Evolutionary conservation across 495 filamentous ascomycete genomes (phyloP).

Genomic region (Neurospora sp.): DNA sequence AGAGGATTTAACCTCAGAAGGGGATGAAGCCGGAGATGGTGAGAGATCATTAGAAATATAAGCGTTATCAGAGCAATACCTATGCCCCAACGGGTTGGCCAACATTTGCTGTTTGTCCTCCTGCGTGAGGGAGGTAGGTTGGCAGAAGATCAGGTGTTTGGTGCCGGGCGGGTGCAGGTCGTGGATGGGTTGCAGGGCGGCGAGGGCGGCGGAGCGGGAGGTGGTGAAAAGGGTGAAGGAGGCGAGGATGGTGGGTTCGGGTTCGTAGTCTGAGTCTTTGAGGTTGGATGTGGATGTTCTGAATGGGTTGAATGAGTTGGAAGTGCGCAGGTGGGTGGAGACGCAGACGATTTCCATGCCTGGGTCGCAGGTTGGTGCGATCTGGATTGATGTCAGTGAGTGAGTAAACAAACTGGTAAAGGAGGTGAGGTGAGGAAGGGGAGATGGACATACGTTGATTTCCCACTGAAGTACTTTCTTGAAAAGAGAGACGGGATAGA

Average conservation of each 20-base stretch:
- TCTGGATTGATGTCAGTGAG: conserved; percentile 3
- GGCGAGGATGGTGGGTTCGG: conserved; percentile 26
- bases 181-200: conserved; percentile 25
- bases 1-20: background rate
- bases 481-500: conserved; percentile 33
- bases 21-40: background rate
- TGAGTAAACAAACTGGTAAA: background rate
- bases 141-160: conserved; percentile 21
- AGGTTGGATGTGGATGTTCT: background rate
- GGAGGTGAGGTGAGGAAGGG: background rate
- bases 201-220: conserved; percentile 18
- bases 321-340: conserved; percentile 16
- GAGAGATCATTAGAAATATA: conserved; percentile 30
- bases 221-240: conserved; percentile 34
- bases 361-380: conserved; percentile 26
- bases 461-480: conserved; percentile 34
- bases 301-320: background rate
- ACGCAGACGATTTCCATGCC: conserved; percentile 36
- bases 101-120: conserved; percentile 30
- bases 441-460: conserved; percentile 14
- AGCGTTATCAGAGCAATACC: conserved; percentile 41
- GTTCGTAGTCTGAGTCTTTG: background rate
- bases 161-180: conserved; percentile 26
- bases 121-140: conserved; percentile 27
- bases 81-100: conserved; percentile 32